Evolutionary conservation across 495 filamentous ascomycete genomes (phyloP), one percentile per base, ranked within the genome.

Genomic region (Aspergillus affinis): DNA sequence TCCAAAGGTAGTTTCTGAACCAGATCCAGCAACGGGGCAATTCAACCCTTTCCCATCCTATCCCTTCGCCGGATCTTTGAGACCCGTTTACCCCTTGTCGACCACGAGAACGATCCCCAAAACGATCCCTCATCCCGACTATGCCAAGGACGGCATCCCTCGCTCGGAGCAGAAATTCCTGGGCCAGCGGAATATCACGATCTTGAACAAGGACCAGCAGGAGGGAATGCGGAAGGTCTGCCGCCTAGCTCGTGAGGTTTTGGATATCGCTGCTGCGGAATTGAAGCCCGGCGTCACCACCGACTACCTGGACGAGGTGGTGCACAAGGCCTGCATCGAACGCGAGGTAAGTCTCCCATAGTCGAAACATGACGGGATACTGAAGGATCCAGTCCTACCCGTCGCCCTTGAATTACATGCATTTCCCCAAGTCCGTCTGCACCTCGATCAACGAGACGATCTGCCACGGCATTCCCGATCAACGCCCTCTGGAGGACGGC

Each of bases 361-460:
- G 21, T 20, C 9, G 6, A n/a, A n/a, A n/a, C n/a, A 18, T 75
- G 48, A 65, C 69, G 59, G n/a, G 52, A 54, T 48, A 36, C 52
- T 57, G 49, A 58, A 20, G 4, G n/a, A 4, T 30, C n/a, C 54
- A 98, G 94, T 90, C 92, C 13, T 99, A 99, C 67, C 94, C 94
- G 0, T 99, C 94, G 0, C 91, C 93, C 2, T 76, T 99, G 9
- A 99, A 99, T 78, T 99, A 99, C 73, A 86, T 87, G 80, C 81
- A 91, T 72, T 99, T 97, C 79, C 94, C 94, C 57, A 99, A 99
- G 80, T 99, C 94, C 2, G 87, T 97, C 49, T 99, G 94, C 75
- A 98, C 92, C 1, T 97, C 92, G 2, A 69, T 89, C 60, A 99
- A 99, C 78, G 94, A 99, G 75, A 88, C 96, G 58, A 98, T 99